Evolutionary conservation across 179 eudicot genomes (phyloP).

Genomic region (Spergularia azorica): DNA sequence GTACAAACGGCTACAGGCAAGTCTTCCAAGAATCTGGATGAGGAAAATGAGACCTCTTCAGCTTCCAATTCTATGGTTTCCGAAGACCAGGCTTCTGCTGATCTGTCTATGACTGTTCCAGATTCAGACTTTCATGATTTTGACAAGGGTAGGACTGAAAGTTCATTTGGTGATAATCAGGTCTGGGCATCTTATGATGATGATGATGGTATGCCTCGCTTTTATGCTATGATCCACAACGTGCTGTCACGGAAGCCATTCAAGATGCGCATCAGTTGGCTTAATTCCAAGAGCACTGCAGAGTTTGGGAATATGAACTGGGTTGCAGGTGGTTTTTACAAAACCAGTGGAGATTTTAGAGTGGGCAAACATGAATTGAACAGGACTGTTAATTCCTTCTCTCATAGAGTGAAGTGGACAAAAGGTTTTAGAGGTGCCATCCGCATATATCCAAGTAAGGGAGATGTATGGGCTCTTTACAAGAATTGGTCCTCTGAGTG

Average conservation of each 20-base stretch:
- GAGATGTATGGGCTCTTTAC: slow-evolving; percentile 94
- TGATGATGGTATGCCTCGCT: slow-evolving; percentile 99
- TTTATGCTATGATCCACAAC: slow-evolving; percentile 75
- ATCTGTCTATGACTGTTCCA: slow-evolving; percentile 69
- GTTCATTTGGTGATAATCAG: slow-evolving; percentile 71
- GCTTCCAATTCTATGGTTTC: slow-evolving; percentile 14
- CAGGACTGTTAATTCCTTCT: slow-evolving; percentile 74
- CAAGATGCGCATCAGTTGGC: slow-evolving; percentile 90
- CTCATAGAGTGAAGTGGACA: slow-evolving; percentile 80
- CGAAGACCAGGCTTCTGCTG: slow-evolving; percentile 29
- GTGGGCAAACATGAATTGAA: slow-evolving; percentile 61
- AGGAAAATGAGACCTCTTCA: slow-evolving; percentile 8
- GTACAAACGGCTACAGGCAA: background rate
- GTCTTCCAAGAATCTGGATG: too few relatives aligned
- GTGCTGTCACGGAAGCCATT: slow-evolving; percentile 83
- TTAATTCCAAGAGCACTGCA: slow-evolving; percentile 69
- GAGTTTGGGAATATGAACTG: slow-evolving; percentile 77
- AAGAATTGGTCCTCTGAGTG: slow-evolving; percentile 88
- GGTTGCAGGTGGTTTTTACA: slow-evolving; percentile 74
- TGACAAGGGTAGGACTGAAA: slow-evolving; percentile 75
- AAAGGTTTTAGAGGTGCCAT: slow-evolving; percentile 73
- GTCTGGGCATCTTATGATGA: slow-evolving; percentile 97
- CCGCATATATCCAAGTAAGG: slow-evolving; percentile 65
- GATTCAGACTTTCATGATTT: slow-evolving; percentile 98
- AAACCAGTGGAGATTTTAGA: slow-evolving; percentile 86